Conservation (phyloP, 2,329 filamentous ascomycete species). For the Penicillium glabrum region DNA sequence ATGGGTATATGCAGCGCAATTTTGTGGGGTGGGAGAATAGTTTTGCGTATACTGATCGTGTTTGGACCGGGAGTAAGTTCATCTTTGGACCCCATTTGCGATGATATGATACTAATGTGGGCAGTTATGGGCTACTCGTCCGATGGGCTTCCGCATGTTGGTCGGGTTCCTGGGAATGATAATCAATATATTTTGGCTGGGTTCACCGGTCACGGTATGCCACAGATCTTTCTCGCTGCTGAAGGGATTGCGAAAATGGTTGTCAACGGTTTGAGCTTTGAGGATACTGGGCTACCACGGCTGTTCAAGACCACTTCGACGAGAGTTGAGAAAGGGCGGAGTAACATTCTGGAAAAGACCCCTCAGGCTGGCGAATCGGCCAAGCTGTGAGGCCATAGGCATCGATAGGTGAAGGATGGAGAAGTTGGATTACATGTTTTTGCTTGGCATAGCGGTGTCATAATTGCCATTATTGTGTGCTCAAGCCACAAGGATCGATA, state of each 20-base stretch:
- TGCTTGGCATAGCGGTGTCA: neutral
- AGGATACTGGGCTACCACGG: slow-evolving; percentile 30
- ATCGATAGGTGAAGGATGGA: neutral
- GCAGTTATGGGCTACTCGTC: slow-evolving; percentile 53
- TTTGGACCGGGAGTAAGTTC: slow-evolving; percentile 39
- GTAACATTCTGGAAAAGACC: neutral
- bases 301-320: slow-evolving; percentile 28
- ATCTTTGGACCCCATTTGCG: neutral
- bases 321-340: neutral
- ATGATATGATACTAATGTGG: neutral
- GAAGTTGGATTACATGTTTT: neutral
- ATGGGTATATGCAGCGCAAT: slow-evolving; percentile 39
- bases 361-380: neutral
- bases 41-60: slow-evolving; percentile 28
- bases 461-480: neutral
- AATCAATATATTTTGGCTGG: slow-evolving; percentile 58
- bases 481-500: neutral
- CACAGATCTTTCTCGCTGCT: slow-evolving; percentile 60
- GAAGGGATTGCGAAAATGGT: slow-evolving; percentile 60
- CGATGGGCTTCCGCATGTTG: slow-evolving; percentile 56
- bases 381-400: neutral
- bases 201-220: slow-evolving; percentile 70
- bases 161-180: slow-evolving; percentile 44
- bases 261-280: slow-evolving; percentile 23
- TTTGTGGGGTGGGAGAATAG: slow-evolving; percentile 39